Base-by-base conservation (phyloP, 495 filamentous ascomycete genomes). In the Platismatia glauca region DNA sequence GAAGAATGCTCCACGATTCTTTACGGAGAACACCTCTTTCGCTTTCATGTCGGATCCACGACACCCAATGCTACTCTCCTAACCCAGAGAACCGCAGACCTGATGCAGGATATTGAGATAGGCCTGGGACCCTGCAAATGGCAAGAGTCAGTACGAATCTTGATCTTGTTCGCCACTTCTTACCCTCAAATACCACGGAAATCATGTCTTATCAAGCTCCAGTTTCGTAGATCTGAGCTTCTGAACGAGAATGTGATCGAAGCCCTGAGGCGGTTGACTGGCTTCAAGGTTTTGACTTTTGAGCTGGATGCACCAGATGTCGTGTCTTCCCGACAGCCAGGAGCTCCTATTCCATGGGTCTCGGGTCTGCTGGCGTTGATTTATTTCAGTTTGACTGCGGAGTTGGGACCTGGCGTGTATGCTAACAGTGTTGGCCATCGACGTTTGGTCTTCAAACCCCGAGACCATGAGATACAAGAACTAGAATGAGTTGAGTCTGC, bases 101-200 rank as follows among this genome's bases (percentile, higher is more conserved):
- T 50, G 22, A 50, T 50, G 46, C 46, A 50, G 46, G 24, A 50
- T 15, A 50, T 50, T 12, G 46, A 50, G 46, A 50, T 50, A 50
- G 15, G 12, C 46, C 9, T 50, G 11, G 8, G n/a, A 9, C 46
- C 24, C 9, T 4, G 2, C 24, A 29, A 50, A 50, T 1, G 8
- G 3, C 46, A 7, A 4, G 13, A 27, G 2, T 52, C 48, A 13
- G 24, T 52, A 1, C 48, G 13, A 52, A 52, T 31, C 27, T 8
- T 52, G 6, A 24, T 7, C 2, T 27, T 52, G 27, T 52, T 52
- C 27, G 27, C 12, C 27, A n/a, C n/a, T n/a, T n/a, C n/a, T n/a
- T 9, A 11, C 3, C 20, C 48, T 31, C 24, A 52, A 18, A 31
- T 52, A 16, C 12, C 9, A 31, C 48, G 48, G 7, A 52, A 52